Base-by-base conservation (phyloP, 371 early-diverging fungal genomes). In the Entomophthora muscae region DNA sequence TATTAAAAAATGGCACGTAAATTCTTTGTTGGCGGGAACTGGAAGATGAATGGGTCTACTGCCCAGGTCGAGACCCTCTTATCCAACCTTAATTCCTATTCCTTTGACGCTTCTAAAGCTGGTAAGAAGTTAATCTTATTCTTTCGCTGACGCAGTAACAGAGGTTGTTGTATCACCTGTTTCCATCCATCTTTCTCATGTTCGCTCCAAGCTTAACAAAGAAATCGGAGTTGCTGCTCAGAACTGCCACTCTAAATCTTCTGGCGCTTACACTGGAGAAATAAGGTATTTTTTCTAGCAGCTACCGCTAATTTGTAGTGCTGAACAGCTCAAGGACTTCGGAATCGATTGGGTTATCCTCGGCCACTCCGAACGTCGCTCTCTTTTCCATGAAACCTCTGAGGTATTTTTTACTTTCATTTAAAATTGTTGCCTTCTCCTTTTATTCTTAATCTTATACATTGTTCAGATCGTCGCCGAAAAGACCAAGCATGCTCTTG, bases 331-430 rank as follows among this genome's bases (percentile, higher is more conserved):
- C 70, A 94, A 92, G 80, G 99, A 99, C 70, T 74, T 95, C 60
- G 83, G 82, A 65, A 88, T 95, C 72, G 81, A 88, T 66, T 98
- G 95, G 93, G 90, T 89, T 63, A 89, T 99, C 66, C 78, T 99
- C 67, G 99, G 99, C 66, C 99, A 99, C 85, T 98, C 98, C 68
- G 99, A 99, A 76, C 90, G 99, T 72, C 86, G 98, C 70, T 86
- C 83, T 70, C 82, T 89, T 72, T 95, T 95, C 73, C 70, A 78
- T 42, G 99, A 99, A 76, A 77, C 86, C 52, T 87, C 90, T 70
- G 88, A 93, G 66, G 85, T 84, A 73, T 63, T 68, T 28, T 2
- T 33, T 28, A 53, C 12, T n/a, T 62, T 32, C 5, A 27, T 55
- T 52, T 17, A 57, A 64, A 55, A 13, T 17, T 24, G 28, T 23